These are phyloP conservation scores for Linnemannia hyalina DNA, from an alignment of 192 early-diverging fungal species.

Conservation along the genomic window DNA sequence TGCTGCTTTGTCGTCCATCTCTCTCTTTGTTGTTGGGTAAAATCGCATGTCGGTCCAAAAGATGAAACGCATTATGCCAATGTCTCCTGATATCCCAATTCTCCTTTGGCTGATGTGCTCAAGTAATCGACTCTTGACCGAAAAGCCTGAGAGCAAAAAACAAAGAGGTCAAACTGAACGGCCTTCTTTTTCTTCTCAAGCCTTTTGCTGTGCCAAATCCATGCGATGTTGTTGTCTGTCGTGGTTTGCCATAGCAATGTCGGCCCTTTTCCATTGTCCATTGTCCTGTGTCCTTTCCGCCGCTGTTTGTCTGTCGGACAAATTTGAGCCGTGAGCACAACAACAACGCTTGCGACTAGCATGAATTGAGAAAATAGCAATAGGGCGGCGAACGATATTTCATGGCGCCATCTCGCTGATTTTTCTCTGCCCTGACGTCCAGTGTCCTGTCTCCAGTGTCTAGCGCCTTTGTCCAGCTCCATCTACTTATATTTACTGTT, in stretches of 20 bases:
- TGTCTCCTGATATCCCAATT: conserved; percentile 13
- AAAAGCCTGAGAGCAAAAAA: conserved; percentile 2
- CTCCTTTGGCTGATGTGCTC: neutral
- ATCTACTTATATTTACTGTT: neutral
- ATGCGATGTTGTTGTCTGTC: neutral
- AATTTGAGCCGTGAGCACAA: neutral
- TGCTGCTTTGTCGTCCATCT: neutral
- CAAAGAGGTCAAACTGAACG: neutral
- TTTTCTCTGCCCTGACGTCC: neutral
- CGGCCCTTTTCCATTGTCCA: neutral
- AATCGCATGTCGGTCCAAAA: neutral
- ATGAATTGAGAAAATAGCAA: neutral
- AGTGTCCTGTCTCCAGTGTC: neutral
- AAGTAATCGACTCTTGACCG: neutral
- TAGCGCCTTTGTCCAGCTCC: neutral
- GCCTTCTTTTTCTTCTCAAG: neutral
- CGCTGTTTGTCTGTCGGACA: neutral
- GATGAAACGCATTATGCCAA: conserved; percentile 23
- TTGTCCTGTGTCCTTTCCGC: neutral
- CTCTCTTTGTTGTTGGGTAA: neutral
- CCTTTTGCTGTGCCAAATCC: neutral
- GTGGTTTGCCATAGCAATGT: neutral
- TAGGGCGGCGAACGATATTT: neutral
- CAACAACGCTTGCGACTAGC: neutral
- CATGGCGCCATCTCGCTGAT: neutral